phyloP scores from a whole-genome alignment of 202 grass and related monocot species.

The Brachypodium distachyon region DNA sequence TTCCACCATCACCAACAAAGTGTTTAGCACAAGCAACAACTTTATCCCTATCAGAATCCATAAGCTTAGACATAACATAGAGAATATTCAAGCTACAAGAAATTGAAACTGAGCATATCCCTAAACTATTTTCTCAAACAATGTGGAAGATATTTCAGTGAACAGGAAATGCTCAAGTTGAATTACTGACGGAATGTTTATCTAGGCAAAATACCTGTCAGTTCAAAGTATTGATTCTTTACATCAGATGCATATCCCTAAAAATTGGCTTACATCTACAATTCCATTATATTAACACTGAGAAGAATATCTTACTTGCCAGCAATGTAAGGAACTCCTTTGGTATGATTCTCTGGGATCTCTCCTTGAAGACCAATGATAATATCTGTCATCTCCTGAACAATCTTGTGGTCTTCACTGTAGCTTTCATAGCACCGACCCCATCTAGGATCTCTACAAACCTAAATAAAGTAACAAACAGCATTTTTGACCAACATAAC shows the following conservation, averaged over 20 bases:
- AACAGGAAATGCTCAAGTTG: not conserved
- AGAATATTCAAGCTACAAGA: conserved; percentile 7
- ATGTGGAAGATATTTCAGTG: not conserved
- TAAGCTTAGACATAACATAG: conserved; percentile 13
- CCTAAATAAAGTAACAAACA: conserved; percentile 44
- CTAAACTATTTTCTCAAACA: not conserved
- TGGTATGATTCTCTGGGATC: conserved; percentile 72
- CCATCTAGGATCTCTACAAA: conserved; percentile 99
- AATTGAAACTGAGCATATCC: not conserved
- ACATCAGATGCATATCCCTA: conserved; percentile 11
- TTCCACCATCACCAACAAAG: conserved; percentile 94
- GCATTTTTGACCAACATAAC: conserved; percentile 13
- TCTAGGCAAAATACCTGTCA: conserved; percentile 6
- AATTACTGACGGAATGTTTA: not conserved
- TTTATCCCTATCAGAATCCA: conserved; percentile 64
- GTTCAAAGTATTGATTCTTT: not conserved
- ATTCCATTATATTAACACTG: not conserved
- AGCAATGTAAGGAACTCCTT: conserved; percentile 84
- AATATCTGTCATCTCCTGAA: conserved; percentile 95
- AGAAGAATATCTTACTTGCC: conserved; percentile 65
- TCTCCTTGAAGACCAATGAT: conserved; percentile 94
- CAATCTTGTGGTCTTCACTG: conserved; percentile 81
- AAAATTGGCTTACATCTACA: not conserved
- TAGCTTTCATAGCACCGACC: conserved; percentile 95
- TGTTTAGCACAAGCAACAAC: conserved; percentile 97